Evolutionary conservation across 2,329 filamentous ascomycete genomes (phyloP).

Genomic region (Diaporthe vaccinii): DNA sequence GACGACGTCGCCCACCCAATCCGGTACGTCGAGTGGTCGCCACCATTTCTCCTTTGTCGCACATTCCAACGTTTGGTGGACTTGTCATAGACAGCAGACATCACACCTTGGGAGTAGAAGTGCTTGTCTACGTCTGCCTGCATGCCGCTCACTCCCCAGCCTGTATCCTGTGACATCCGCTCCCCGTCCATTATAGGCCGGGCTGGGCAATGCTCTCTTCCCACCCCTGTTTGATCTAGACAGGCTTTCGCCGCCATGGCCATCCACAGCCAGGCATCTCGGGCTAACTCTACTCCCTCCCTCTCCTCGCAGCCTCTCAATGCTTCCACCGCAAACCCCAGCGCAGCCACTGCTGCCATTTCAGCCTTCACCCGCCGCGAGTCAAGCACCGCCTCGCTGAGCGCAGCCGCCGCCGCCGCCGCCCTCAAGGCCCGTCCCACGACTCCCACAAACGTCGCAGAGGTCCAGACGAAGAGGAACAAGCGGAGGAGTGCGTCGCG

Average conservation of each 20-base stretch:
- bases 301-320: slow-evolving; percentile 68
- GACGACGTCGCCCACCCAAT: slow-evolving; percentile 62
- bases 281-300: slow-evolving; percentile 38
- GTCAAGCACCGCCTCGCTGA: slow-evolving; percentile 75
- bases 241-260: slow-evolving; percentile 17
- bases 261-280: slow-evolving; percentile 20
- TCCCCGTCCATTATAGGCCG: slow-evolving; percentile 11
- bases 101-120: neutral
- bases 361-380: slow-evolving; percentile 82
- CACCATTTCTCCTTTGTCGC: slow-evolving; percentile 40
- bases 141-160: neutral
- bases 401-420: slow-evolving; percentile 87
- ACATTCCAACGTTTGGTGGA: neutral
- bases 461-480: slow-evolving; percentile 90
- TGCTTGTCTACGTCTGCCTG: slow-evolving; percentile 15
- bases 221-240: slow-evolving; percentile 6
- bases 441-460: slow-evolving; percentile 82
- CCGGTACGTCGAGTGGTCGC: slow-evolving; percentile 59
- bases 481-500: slow-evolving; percentile 78
- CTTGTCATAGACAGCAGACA: slow-evolving; percentile 11
- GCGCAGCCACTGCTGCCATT: slow-evolving; percentile 83
- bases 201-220: slow-evolving; percentile 7
- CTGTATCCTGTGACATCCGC: slow-evolving; percentile 9
- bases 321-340: slow-evolving; percentile 74
- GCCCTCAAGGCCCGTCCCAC: slow-evolving; percentile 84